A percentile compares a stretch with the other conserved stretches of the same genome.
phyloP scores from a whole-genome alignment of 163 green algal genomes.

The Scenedesmus sp. region DNA sequence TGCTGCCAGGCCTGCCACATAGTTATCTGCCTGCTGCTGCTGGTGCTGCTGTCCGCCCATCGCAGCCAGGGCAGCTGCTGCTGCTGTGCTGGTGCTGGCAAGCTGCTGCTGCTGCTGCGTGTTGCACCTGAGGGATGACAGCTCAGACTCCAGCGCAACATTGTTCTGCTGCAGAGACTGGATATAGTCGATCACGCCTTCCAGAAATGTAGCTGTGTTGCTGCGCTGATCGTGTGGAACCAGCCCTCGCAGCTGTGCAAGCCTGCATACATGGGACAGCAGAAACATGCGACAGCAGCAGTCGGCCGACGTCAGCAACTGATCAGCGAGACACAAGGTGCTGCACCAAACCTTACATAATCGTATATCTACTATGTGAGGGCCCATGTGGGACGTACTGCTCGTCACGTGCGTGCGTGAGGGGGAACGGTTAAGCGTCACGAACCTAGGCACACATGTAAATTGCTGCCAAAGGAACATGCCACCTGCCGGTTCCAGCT shows the following conservation, averaged over 20 bases:
- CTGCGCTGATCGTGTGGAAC: conserved; percentile 81
- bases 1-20: not conserved
- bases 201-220: conserved; percentile 88
- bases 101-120: not conserved
- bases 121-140: not conserved
- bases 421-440: not conserved
- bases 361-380: not conserved
- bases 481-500: not conserved
- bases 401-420: not conserved
- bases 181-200: conserved; percentile 86
- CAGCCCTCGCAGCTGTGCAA: conserved; percentile 76
- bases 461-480: not conserved
- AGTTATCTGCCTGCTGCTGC: not conserved
- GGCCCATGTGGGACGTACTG: not conserved
- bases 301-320: not conserved
- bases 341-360: not conserved
- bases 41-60: not conserved
- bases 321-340: not conserved
- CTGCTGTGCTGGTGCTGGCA: not conserved
- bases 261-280: conserved; percentile 39
- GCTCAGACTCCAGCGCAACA: conserved; percentile 68
- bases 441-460: not conserved
- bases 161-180: conserved; percentile 71
- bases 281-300: not conserved
- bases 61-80: not conserved